These are phyloP conservation scores for Davidsoniella virescens DNA, from an alignment of 2,329 filamentous ascomycete species.

Conservation along the genomic window DNA sequence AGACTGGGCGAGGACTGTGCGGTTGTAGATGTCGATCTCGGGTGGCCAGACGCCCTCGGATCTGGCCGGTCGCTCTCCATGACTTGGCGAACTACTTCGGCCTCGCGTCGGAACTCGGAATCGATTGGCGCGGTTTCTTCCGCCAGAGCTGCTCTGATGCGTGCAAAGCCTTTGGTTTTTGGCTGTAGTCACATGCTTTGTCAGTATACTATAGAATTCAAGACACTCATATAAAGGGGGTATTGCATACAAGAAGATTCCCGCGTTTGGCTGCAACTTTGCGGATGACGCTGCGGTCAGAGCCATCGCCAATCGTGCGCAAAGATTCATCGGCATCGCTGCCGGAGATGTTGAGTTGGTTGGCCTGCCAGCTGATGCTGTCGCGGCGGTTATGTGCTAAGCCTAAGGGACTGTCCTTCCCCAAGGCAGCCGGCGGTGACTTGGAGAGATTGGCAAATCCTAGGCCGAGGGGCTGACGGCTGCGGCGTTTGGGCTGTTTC, in stretches of 20 bases:
- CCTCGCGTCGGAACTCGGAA: slow-evolving; percentile 75
- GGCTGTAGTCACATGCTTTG: slow-evolving; percentile 37
- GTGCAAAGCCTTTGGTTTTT: slow-evolving; percentile 89
- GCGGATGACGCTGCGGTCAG: slow-evolving; percentile 60
- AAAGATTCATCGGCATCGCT: slow-evolving; percentile 48
- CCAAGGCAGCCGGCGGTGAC: slow-evolving; percentile 48
- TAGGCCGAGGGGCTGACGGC: slow-evolving; percentile 30
- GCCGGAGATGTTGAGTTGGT: slow-evolving; percentile 67
- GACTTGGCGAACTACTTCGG: slow-evolving; percentile 89
- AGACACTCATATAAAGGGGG: neutral
- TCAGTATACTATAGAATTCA: slow-evolving; percentile 17
- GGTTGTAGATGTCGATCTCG: slow-evolving; percentile 30
- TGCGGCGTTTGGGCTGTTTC: slow-evolving; percentile 45
- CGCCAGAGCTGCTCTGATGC: slow-evolving; percentile 74
- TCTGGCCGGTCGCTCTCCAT: slow-evolving; percentile 67
- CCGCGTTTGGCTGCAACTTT: slow-evolving; percentile 72
- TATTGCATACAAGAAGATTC: slow-evolving; percentile 59
- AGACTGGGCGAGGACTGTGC: slow-evolving; percentile 54
- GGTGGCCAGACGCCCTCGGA: slow-evolving; percentile 24
- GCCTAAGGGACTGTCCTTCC: slow-evolving; percentile 20
- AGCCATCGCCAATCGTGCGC: slow-evolving; percentile 53
- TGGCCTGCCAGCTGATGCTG: slow-evolving; percentile 79
- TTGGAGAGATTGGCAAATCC: slow-evolving; percentile 41
- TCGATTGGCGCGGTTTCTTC: slow-evolving; percentile 83
- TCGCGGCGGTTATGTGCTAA: slow-evolving; percentile 50